phyloP scores from a whole-genome alignment of 106 monocot species.

The Posidonia australis region DNA sequence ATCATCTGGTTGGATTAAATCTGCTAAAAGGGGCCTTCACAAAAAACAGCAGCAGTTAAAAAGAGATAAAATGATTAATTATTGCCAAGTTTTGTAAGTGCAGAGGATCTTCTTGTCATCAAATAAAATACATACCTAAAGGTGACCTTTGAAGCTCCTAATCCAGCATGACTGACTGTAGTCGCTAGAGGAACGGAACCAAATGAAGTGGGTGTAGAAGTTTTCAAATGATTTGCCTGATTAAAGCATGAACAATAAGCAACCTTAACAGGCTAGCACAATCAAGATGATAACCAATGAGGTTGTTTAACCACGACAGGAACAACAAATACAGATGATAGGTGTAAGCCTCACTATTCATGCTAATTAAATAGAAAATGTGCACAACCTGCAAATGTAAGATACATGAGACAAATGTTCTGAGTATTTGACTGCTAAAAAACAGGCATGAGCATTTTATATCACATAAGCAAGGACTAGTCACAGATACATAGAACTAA shows the following conservation, averaged over 20 bases:
- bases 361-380: no score
- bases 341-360: no score
- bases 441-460: no score
- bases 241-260: not conserved
- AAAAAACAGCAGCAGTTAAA: not conserved
- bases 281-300: no score
- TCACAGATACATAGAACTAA: no score
- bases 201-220: slow-evolving; percentile 24
- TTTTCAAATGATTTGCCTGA: slow-evolving; percentile 46
- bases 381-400: no score
- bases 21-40: slow-evolving; percentile 76
- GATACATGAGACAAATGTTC: no score
- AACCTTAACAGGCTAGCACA: not conserved
- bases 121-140: slow-evolving; percentile 42
- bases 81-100: not conserved
- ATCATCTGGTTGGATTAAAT: slow-evolving; percentile 68
- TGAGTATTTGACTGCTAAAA: no score
- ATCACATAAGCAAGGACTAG: no score
- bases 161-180: slow-evolving; percentile 8
- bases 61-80: not conserved
- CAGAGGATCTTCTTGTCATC: not conserved
- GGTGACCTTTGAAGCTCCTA: slow-evolving; percentile 49
- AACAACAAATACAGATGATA: no score
- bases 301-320: no score
- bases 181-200: slow-evolving; percentile 31